Evolutionary conservation across 208 protist species (phyloP), one percentile per base, ranked within the genome.

Genomic region (Novymonas esmeraldas): DNA sequence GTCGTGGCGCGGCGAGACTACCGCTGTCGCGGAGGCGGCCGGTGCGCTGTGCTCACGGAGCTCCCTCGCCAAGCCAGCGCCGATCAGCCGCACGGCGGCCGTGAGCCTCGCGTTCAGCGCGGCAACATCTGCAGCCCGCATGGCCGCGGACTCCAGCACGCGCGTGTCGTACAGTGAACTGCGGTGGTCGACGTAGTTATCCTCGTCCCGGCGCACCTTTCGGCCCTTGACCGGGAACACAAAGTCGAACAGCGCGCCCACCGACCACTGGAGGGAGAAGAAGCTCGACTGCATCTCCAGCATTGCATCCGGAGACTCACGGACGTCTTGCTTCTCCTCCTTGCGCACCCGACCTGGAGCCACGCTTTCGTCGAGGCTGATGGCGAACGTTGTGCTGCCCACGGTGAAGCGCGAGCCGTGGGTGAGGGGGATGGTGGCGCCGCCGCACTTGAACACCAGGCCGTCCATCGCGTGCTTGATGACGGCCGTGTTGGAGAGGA

Each of bases 221-320:
- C 49, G 31, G 7, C 69, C 48, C 42, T 62, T 62, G 10, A 59
- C 61, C 4, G 79, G 83, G 50, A 93, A 85, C 1, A 71, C 74
- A 56, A 93, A 88, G 64, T 86, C 81, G 63, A 90, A 85, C 24
- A 88, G 68, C 33, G 79, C 62, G 3, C 81, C 79, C 14, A 93
- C 38, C 7, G 83, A 70, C 87, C 87, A 93, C 52, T 93, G 83
- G 34, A 90, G 78, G 31, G 81, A 83, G 73, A 84, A 85, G 69
- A 81, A 74, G 46, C 64, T 74, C n/a, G 70, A 64, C 52, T 77
- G 58, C 74, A 87, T 45, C 38, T 79, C 75, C 28, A 55, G 59
- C 62, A 76, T 33, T 39, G 69, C 70, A 28, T 84, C 63, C 7
- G 73, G 68, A 13, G 64, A 75, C 38, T 50, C 54, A 22, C 57